Conservation (phyloP, 2,329 filamentous ascomycete species). For the Alternaria gaisen region DNA sequence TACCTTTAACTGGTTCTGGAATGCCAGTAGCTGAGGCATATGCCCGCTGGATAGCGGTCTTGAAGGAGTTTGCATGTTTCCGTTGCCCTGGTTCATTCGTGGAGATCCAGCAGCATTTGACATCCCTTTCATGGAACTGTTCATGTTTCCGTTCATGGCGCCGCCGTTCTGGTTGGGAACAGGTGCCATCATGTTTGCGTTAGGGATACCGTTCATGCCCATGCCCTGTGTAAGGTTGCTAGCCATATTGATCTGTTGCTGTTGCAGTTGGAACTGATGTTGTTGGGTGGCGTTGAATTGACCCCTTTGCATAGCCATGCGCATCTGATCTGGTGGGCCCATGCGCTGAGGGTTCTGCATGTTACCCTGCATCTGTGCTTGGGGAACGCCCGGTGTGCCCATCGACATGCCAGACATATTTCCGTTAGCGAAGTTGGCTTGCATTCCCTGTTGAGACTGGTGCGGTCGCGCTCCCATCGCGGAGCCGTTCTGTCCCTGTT, state of each 20-base stretch:
- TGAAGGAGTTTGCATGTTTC: slow-evolving; percentile 40
- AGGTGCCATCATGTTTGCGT: slow-evolving; percentile 47
- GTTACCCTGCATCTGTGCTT: slow-evolving; percentile 73
- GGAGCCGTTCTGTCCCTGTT: slow-evolving; percentile 41
- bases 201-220: slow-evolving; percentile 47
- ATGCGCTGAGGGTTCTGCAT: slow-evolving; percentile 68
- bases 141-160: slow-evolving; percentile 46
- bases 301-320: slow-evolving; percentile 51
- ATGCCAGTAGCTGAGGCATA: slow-evolving; percentile 45
- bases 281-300: slow-evolving; percentile 46
- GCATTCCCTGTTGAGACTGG: slow-evolving; percentile 54
- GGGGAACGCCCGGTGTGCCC: slow-evolving; percentile 68
- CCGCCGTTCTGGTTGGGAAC: slow-evolving; percentile 46
- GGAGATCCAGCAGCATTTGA: slow-evolving; percentile 46
- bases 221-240: slow-evolving; percentile 44
- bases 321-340: slow-evolving; percentile 52
- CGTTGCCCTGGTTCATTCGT: slow-evolving; percentile 43
- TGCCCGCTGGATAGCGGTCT: slow-evolving; percentile 45
- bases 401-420: slow-evolving; percentile 62
- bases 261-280: slow-evolving; percentile 50
- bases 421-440: slow-evolving; percentile 58
- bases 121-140: slow-evolving; percentile 47
- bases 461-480: slow-evolving; percentile 47
- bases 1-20: slow-evolving; percentile 44
- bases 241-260: slow-evolving; percentile 51